Percentiles rank a stretch among this genome's conserved stretches.
Evolutionary conservation across 441 rosid species (phyloP).

Genomic region (Melastoma candidum): DNA sequence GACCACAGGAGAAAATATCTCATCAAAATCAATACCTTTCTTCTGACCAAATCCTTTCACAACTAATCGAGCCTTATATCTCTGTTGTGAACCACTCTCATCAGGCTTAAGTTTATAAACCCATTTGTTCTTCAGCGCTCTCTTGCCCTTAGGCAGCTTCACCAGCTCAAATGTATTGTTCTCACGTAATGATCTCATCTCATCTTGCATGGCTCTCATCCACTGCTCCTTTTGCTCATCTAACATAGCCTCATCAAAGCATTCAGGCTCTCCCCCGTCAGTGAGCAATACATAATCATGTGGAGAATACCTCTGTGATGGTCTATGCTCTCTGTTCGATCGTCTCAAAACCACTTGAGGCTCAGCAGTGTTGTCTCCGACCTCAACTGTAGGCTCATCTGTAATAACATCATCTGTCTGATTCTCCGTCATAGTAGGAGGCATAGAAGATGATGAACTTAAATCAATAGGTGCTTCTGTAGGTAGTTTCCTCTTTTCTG

Average conservation of each 20-base stretch:
- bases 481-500: too few species aligned
- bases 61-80: conserved; percentile 1
- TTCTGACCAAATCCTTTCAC: not conserved
- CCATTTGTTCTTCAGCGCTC: not conserved
- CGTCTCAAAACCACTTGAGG: not conserved
- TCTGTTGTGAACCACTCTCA: not conserved
- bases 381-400: too few species aligned
- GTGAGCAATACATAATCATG: not conserved
- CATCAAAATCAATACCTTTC: not conserved
- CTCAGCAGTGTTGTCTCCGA: too few species aligned
- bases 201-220: not conserved
- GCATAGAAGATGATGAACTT: too few species aligned
- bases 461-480: too few species aligned
- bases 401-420: too few species aligned
- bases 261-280: too few species aligned
- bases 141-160: not conserved
- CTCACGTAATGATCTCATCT: not conserved
- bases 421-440: too few species aligned
- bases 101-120: not conserved
- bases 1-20: too few species aligned
- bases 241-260: too few species aligned
- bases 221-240: too few species aligned
- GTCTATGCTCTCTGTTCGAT: not conserved
- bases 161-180: conserved; percentile 1
- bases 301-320: not conserved